Conservation (phyloP, 2,329 filamentous ascomycete species). For the Arthrobotrys entomopaga region DNA sequence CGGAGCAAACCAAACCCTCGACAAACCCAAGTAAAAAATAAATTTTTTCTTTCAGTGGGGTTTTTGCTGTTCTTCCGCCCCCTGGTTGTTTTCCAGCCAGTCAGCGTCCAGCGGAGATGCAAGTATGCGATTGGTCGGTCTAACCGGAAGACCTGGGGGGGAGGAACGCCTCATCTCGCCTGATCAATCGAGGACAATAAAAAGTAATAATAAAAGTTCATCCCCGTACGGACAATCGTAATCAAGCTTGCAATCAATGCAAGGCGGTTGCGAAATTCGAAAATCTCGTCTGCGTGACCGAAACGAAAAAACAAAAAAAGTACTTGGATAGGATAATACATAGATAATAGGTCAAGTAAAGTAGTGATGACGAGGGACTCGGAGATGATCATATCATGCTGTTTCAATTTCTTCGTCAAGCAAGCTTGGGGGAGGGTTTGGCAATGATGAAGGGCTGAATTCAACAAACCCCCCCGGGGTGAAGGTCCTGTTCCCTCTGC, state of each 20-base stretch:
- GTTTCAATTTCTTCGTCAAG: constrained; percentile 14
- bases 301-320: constrained; percentile 4
- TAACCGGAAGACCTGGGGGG: constrained; percentile 42
- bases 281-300: constrained; percentile 12
- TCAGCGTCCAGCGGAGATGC: constrained; percentile 28
- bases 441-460: constrained; percentile 3
- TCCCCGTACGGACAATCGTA: neutral
- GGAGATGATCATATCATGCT: constrained; percentile 17
- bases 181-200: constrained; percentile 16
- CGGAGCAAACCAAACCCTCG: constrained; percentile 2
- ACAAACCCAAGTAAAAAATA: neutral
- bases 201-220: neutral
- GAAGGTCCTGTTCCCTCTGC: constrained; percentile 32
- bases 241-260: constrained; percentile 16
- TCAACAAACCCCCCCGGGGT: neutral
- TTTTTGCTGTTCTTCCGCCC: constrained; percentile 36
- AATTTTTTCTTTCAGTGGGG: constrained; percentile 2
- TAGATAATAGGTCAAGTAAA: too few species aligned
- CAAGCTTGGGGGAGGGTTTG: too few species aligned
- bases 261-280: constrained; percentile 25
- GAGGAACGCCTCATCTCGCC: constrained; percentile 50
- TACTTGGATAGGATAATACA: too few species aligned
- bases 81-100: constrained; percentile 24
- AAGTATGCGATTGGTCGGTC: constrained; percentile 39
- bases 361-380: constrained; percentile 15